These are phyloP conservation scores for Smallanthus sonchifolius DNA, from an alignment of 129 eudicot genomes.

Conservation along the genomic window DNA sequence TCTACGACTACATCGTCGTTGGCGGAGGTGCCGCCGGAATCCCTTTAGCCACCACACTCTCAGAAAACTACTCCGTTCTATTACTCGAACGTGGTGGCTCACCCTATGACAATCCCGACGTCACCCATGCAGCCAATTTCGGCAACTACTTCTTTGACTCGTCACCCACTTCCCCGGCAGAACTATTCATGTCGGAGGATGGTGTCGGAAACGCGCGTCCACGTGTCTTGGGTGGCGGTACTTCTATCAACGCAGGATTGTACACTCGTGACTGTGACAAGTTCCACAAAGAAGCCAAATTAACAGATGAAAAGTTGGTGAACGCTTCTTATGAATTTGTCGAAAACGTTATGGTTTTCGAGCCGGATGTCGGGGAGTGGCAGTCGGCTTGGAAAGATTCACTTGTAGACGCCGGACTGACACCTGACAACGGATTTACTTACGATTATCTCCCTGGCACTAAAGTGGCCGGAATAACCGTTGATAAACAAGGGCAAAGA, in stretches of 20 bases:
- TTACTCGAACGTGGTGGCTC: too few relatives aligned
- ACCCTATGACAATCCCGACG: too few relatives aligned
- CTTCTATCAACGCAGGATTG: background rate
- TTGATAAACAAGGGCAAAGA: conserved; percentile 43
- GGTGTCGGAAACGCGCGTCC: conserved; percentile 61
- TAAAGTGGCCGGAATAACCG: background rate
- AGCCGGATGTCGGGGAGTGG: conserved; percentile 58
- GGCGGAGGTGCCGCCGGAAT: too few relatives aligned
- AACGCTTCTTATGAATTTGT: conserved; percentile 63
- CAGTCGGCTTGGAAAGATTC: conserved; percentile 44
- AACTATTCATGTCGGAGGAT: conserved; percentile 56
- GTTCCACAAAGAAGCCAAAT: background rate
- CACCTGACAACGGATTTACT: too few relatives aligned
- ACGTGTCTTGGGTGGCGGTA: conserved; percentile 7
- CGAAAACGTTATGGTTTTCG: conserved; percentile 48
- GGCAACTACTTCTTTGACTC: conserved; percentile 27
- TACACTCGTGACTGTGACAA: conserved; percentile 23
- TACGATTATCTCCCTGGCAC: too few relatives aligned
- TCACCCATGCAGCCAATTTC: too few relatives aligned
- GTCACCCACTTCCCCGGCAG: conserved; percentile 47
- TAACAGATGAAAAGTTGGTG: conserved; percentile 30
- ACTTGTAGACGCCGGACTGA: too few relatives aligned
- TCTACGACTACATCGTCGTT: too few relatives aligned
- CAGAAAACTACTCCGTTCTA: too few relatives aligned
- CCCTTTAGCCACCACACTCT: too few relatives aligned